Evolutionary conservation across 768 basidiomycete genomes (phyloP), one percentile per base, ranked within the genome.

Genomic region (Boletus vinaceobasis): DNA sequence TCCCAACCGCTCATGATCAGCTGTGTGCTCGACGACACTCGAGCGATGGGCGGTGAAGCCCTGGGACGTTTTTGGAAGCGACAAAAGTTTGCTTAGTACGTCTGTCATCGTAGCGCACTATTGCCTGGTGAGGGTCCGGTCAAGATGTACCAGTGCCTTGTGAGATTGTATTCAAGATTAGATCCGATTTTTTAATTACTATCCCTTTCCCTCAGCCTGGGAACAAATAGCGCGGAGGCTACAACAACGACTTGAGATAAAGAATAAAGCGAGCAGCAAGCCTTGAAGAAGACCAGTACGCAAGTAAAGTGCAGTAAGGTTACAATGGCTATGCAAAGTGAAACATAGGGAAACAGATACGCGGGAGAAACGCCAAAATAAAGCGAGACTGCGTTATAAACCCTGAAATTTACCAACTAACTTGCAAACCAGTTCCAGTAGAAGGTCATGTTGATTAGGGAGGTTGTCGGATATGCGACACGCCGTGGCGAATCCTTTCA

Each of bases 51-150:
- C 67, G 8, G 75, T 76, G 53, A 86, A 79, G 3, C 74, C 82
- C 8, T 75, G 69, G 3, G 84, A 83, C 0, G 79, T 79, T 53
- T 73, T 72, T 36, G 84, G 81, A 1, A 84, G 64, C 23, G 75
- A 72, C 36, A 84, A 64, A 7, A 84, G 64, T 2, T 66, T 62
- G 59, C 2, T 33, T 0, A 75, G 71, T 1, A 80, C 52, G 55
- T 71, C 73, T 15, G 73, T 62, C 79, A 77, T 78, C 3, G 35
- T 43, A 5, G 32, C 8, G 31, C 14, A 27, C 4, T 38, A 38
- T 9, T 8, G 35, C n/a, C 2, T 46, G 7, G 14, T 52, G 42
- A 9, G 14, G 15, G 13, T 26, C 33, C 10, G 4, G 17, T 23
- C 17, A 38, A 46, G 39, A n/a, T 31, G 39, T 51, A 10, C 11